Percentiles rank a stretch among this genome's conserved stretches.
Conservation (phyloP, 2,329 filamentous ascomycete genomes). For the Ceratocystiopsis sp. region DNA sequence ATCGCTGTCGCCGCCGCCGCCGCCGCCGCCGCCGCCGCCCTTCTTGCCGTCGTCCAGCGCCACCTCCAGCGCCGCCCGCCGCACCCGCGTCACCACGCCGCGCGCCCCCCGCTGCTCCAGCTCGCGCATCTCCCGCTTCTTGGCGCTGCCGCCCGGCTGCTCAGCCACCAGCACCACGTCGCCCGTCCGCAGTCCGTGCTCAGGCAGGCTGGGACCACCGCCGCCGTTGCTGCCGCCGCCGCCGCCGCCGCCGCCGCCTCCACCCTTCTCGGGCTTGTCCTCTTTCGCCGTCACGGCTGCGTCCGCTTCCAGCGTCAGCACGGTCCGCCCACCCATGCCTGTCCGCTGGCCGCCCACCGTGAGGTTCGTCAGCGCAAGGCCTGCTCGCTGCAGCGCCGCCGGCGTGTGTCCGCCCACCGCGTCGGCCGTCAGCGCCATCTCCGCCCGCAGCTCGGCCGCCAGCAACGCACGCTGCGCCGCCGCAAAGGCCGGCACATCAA, state of each 20-base stretch:
- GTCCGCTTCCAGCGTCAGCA: constrained; percentile 54
- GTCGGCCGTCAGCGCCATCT: constrained; percentile 50
- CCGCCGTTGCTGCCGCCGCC: neutral
- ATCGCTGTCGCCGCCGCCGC: constrained; percentile 16
- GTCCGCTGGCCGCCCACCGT: constrained; percentile 61
- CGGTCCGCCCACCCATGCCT: constrained; percentile 76
- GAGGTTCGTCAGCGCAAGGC: constrained; percentile 66
- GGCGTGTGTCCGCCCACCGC: constrained; percentile 54
- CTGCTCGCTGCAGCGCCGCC: constrained; percentile 52
- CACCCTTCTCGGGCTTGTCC: neutral
- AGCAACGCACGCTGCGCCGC: constrained; percentile 54
- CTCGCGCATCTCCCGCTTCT: constrained; percentile 55
- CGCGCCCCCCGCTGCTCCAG: constrained; percentile 49
- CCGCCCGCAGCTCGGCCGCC: constrained; percentile 51
- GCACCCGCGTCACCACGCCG: constrained; percentile 53
- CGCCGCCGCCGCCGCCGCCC: constrained; percentile 16
- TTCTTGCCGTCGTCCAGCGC: constrained; percentile 38
- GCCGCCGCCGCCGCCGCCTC: too few species aligned
- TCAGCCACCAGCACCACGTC: constrained; percentile 65
- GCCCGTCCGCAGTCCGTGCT: constrained; percentile 59
- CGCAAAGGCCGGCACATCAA: constrained; percentile 53
- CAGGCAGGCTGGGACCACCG: constrained; percentile 32
- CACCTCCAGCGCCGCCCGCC: constrained; percentile 41
- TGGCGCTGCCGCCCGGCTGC: constrained; percentile 54
- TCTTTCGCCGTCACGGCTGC: constrained; percentile 37